Base-by-base conservation (phyloP, 2,329 filamentous ascomycete genomes). In the Diaporthe citrichinensis region DNA sequence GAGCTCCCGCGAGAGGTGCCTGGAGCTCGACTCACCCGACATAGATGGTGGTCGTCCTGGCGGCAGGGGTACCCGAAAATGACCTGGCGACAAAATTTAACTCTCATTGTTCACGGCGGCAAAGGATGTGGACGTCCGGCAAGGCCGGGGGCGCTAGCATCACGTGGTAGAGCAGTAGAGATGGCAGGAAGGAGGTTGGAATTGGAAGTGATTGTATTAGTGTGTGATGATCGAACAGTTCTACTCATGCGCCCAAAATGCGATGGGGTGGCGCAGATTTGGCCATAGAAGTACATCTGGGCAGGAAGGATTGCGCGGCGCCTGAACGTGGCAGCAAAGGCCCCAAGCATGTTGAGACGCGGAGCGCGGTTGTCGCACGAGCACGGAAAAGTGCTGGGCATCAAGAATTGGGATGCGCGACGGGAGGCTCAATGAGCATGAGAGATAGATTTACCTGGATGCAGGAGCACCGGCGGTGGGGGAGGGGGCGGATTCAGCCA, bases 401-500 rank as follows among this genome's bases (percentile, higher is more conserved):
- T 55, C 49, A 55, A 41, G 46, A 68, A 28, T 41, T 55, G 49
- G 49, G 65, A 39, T 69, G 65, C 65, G 49, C 31, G 49, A 69
- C 49, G n/a, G 49, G 28, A 41, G 34, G 17, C 34, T 69, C 49
- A 9, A 55, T 41, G 65, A 69, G 34, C 34, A 41, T 55, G 49
- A 31, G 34, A 41, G 46, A 69, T 69, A n/a, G 46, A 69, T 69
- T 69, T 69, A 69, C 65, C 65, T 69, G 65, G 65, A 69, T 41
- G 65, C 65, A 17, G 46, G 17, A 31, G 46, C 28, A 67, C 62
- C 49, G 34, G 46, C 49, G 49, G 65, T 69, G 46, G 65, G 65
- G 49, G 65, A 69, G 65, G 65, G 65, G 65, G 65, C 65, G 65
- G 65, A 69, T 69, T 69, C 65, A 69, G 65, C 65, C 65, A 69